A percentile compares a stretch with the other conserved stretches of the same genome.
Conservation (phyloP, 2,329 filamentous ascomycete genomes). For the Fusarium guadeloupense region DNA sequence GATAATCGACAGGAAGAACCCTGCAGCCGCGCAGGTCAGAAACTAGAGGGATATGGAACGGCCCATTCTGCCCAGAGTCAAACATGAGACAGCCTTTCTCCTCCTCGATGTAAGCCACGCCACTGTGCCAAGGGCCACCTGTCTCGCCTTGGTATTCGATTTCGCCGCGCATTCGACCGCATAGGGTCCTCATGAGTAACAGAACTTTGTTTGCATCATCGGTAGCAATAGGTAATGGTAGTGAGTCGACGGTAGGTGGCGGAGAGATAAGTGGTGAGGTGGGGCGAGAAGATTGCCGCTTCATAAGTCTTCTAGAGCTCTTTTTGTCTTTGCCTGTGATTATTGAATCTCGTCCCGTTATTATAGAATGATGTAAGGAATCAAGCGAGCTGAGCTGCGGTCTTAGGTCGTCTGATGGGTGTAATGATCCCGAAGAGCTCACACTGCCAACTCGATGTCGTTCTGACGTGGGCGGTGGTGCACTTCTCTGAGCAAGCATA, state of each 20-base stretch:
- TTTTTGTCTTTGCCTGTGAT: constrained; percentile 54
- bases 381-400: constrained; percentile 52
- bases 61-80: constrained; percentile 72
- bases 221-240: constrained; percentile 68
- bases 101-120: constrained; percentile 82
- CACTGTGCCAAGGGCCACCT: constrained; percentile 71
- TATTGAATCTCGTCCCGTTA: constrained; percentile 50
- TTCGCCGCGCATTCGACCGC: constrained; percentile 81
- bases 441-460: constrained; percentile 76
- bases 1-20: constrained; percentile 65
- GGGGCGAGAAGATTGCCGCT: constrained; percentile 65
- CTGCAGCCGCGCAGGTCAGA: constrained; percentile 78
- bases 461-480: constrained; percentile 53
- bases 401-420: constrained; percentile 60
- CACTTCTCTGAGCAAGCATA: constrained; percentile 57
- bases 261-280: constrained; percentile 65
- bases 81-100: constrained; percentile 79
- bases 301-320: constrained; percentile 61
- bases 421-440: constrained; percentile 67
- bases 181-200: constrained; percentile 78
- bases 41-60: constrained; percentile 73
- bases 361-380: constrained; percentile 54
- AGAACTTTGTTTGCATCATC: constrained; percentile 77
- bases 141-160: constrained; percentile 75
- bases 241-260: constrained; percentile 67